These are phyloP conservation scores for Apiospora kogelbergensis DNA, from an alignment of 2,329 filamentous ascomycete species.

Conservation along the genomic window DNA sequence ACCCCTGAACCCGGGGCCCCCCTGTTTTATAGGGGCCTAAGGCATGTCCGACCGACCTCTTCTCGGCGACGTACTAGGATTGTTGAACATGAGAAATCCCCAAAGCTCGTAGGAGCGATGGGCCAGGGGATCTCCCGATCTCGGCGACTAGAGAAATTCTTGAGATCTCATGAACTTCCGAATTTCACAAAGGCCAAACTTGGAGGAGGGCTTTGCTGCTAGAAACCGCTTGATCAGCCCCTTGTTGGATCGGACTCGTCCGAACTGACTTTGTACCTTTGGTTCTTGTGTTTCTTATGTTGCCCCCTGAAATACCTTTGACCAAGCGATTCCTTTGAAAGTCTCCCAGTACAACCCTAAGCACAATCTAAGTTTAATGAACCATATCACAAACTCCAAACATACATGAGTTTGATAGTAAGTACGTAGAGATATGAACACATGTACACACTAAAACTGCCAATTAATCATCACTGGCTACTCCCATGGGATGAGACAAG, in stretches of 20 bases:
- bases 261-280: background rate
- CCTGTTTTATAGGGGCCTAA: background rate
- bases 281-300: background rate
- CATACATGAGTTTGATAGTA: too few species aligned
- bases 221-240: background rate
- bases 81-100: background rate
- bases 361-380: too few species aligned
- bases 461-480: too few species aligned
- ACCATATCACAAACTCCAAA: too few species aligned
- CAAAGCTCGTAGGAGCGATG: background rate
- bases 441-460: too few species aligned
- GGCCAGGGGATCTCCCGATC: background rate
- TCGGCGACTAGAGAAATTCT: background rate
- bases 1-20: background rate
- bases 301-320: background rate
- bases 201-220: background rate
- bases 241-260: background rate
- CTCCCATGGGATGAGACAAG: background rate
- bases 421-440: too few species aligned
- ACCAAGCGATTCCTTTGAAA: background rate
- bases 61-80: background rate
- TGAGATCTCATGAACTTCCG: background rate
- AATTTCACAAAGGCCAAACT: background rate
- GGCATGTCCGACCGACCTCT: background rate
- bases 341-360: too few species aligned